Conservation (phyloP, 2,329 filamentous ascomycete species). For the Colletotrichum liaoningense region DNA sequence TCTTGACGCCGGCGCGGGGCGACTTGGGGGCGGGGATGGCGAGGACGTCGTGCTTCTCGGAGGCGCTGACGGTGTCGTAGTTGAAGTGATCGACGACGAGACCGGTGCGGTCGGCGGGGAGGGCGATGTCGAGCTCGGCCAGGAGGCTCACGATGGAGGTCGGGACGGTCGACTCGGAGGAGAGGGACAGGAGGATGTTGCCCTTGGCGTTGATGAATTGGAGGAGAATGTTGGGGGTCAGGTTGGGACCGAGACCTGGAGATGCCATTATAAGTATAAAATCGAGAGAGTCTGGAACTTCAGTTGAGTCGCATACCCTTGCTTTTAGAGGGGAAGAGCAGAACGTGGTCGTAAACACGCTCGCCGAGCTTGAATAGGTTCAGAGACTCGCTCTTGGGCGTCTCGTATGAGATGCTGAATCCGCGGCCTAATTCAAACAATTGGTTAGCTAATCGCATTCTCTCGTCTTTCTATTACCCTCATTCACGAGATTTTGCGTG, state of each 20-base stretch:
- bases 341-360: conserved; percentile 88
- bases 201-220: conserved; percentile 92
- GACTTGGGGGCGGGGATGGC: conserved; percentile 77
- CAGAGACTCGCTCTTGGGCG: conserved; percentile 82
- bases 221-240: conserved; percentile 87
- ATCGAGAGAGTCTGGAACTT: background rate
- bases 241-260: conserved; percentile 83
- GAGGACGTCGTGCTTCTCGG: conserved; percentile 89
- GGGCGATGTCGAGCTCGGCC: conserved; percentile 86
- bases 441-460: conserved; percentile 39
- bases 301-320: conserved; percentile 73
- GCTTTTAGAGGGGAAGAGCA: conserved; percentile 88
- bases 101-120: conserved; percentile 87
- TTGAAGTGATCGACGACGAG: conserved; percentile 96
- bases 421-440: conserved; percentile 73
- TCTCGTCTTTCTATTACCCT: conserved; percentile 6
- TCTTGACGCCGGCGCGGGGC: conserved; percentile 76
- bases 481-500: background rate
- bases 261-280: conserved; percentile 7
- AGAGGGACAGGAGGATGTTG: conserved; percentile 90
- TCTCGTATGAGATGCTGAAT: conserved; percentile 83
- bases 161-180: conserved; percentile 76
- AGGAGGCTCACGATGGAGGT: conserved; percentile 82
- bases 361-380: conserved; percentile 88
- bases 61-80: conserved; percentile 81